Evolutionary conservation across 495 filamentous ascomycete genomes (phyloP), one percentile per base, ranked within the genome.

Genomic region (Xylona heveae): DNA sequence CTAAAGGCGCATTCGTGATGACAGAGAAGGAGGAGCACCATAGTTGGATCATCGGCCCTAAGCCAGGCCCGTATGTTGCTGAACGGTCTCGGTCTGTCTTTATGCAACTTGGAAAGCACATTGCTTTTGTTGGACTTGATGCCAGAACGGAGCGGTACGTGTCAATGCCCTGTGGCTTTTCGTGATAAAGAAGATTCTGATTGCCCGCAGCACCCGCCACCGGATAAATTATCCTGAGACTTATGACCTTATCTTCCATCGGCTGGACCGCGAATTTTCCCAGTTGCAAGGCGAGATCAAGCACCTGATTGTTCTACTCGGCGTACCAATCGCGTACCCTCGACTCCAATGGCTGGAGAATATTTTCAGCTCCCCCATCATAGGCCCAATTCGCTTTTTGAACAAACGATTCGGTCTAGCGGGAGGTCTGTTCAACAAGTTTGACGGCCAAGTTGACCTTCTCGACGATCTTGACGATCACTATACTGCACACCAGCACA

Each of bases 401-500:
- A 90, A 92, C 58, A 79, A 84, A 51, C 71, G 83, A 30, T 84
- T 95, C 42, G 85, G 85, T 30, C 49, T 90, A 30, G 79, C 74
- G 4, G 79, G 79, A 18, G 68, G 68, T 38, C 57, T 93, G 13
- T 92, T 95, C 65, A 93, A 95, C 51, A 66, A 74, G 30, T 95
- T 93, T 36, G 85, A 93, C 49, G 85, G 85, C 17, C 67, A 70
- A 40, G 71, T 90, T 8, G 85, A 95, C 59, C 60, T 93, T 17
- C 58, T 93, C 5, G 85, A 95, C 46, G 85, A 94, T 43, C 59
- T 94, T 12, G 84, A 93, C 46, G 85, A 93, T 47, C 85, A 95
- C 47, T 93, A 93, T 55, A 91, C 81, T 18, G 82, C 85, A 8
- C 68, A 71, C 19, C 80, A 80, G 34, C 85, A 95, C 60, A 95